phyloP scores from a whole-genome alignment of 208 protist genomes.

The Trypanosoma grayi region DNA sequence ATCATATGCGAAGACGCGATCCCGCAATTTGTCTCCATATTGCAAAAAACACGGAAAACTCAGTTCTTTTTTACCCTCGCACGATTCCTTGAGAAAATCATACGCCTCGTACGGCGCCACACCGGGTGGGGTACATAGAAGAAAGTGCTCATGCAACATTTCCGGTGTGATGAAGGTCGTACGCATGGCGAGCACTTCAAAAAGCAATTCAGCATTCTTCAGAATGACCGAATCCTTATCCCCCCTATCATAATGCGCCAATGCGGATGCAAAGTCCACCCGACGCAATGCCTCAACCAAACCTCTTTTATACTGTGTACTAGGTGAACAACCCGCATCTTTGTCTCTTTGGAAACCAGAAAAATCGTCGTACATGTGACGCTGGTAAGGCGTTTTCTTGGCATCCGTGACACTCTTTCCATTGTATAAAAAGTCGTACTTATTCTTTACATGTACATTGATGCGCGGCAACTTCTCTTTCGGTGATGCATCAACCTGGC shows the following conservation, averaged over 20 bases:
- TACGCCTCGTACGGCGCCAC: constrained; percentile 45
- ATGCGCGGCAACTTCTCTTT: constrained; percentile 42
- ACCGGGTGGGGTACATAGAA: constrained; percentile 60
- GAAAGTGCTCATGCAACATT: constrained; percentile 56
- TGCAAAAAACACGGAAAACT: constrained; percentile 50
- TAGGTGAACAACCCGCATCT: background rate
- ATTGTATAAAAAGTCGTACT: constrained; percentile 29
- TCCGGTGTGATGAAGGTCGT: constrained; percentile 40
- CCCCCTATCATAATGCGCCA: background rate
- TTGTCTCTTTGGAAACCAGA: background rate
- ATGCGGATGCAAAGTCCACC: constrained; percentile 25
- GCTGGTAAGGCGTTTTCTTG: background rate
- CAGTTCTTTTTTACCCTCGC: constrained; percentile 47
- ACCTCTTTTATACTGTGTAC: constrained; percentile 5
- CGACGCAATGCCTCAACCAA: constrained; percentile 18
- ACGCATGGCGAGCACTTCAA: constrained; percentile 39
- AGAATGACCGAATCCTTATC: constrained; percentile 11
- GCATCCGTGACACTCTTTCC: constrained; percentile 11
- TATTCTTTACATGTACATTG: constrained; percentile 23
- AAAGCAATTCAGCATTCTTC: constrained; percentile 28
- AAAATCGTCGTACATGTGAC: background rate
- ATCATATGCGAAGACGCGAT: constrained; percentile 55
- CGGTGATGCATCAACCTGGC: constrained; percentile 2
- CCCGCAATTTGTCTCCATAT: constrained; percentile 44
- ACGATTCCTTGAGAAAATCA: constrained; percentile 76